Evolutionary conservation across 768 basidiomycete genomes (phyloP), one percentile per base, ranked within the genome.

Genomic region (Leccinum broughii): DNA sequence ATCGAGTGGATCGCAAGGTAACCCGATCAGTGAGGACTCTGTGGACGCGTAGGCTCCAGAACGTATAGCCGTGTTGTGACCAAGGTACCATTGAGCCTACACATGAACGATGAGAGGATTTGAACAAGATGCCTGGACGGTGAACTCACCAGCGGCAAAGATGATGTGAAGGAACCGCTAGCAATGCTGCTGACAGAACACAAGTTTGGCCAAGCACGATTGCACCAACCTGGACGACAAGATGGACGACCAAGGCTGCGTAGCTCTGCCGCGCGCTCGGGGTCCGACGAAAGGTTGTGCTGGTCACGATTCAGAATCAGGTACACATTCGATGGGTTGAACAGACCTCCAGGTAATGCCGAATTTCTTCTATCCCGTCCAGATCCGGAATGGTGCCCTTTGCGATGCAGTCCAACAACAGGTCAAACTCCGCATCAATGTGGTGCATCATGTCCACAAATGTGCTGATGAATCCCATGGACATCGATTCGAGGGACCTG

Each of bases 201-300:
- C 7, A 39, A 17, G 0, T 39, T 39, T 15, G 37, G 37, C 37
- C 37, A 39, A 39, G 15, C 37, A 7, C 15, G 15, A 15, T 3
- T 1, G 15, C 37, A 39, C 37, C 37, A 39, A 17, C 37, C 37
- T 17, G 37, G 37, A 39, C 37, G 15, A 39, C 37, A 8, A 39
- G 56, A 59, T 10, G 61, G 61, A 8, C 56, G 64, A 28, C 65
- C 65, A 13, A 66, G 50, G 44, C 4, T 14, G 20, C 66, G 58
- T 14, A 66, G 11, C 39, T 66, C 62, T 5, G 39, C 46, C 4
- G 62, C 62, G 22, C 62, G 51, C 58, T 54, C n/a, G 46, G 8
- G 62, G 8, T 62, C 62, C 4, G 62, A 28, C 4, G 6, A 41
- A 4, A 58, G 52, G 3, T 62, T 63, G 35, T n/a, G 14, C 62